Conservation (phyloP, 345 rosid genomes). For the Laguncularia racemosa region DNA sequence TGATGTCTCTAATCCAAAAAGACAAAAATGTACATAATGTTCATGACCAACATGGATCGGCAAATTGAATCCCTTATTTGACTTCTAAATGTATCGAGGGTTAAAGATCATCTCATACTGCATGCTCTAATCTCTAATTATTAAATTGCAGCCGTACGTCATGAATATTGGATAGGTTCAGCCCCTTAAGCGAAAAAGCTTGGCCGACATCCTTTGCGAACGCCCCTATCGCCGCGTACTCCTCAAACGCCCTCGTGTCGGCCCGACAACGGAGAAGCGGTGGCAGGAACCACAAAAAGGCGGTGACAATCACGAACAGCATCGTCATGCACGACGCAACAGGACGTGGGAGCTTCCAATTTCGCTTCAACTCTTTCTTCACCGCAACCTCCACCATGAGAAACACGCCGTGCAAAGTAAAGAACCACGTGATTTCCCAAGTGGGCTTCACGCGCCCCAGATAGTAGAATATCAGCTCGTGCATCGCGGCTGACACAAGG, state of each 20-base stretch:
- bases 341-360: conserved; percentile 37
- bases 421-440: conserved; percentile 23
- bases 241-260: conserved; percentile 28
- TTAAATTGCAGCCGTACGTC: too few species aligned
- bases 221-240: conserved; percentile 27
- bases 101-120: too few species aligned
- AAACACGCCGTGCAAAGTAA: conserved; percentile 22
- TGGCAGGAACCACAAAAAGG: conserved; percentile 31
- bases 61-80: too few species aligned
- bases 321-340: conserved; percentile 30
- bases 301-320: conserved; percentile 22
- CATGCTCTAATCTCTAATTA: too few species aligned
- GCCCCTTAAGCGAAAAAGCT: too few species aligned
- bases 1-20: too few species aligned
- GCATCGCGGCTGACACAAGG: conserved; percentile 21
- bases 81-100: too few species aligned
- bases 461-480: conserved; percentile 25
- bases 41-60: too few species aligned
- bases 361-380: conserved; percentile 35
- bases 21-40: too few species aligned
- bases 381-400: conserved; percentile 13
- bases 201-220: conserved; percentile 4
- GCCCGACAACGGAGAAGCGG: conserved; percentile 16
- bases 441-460: conserved; percentile 18
- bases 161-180: too few species aligned